Conservation (phyloP, 2,329 filamentous ascomycete genomes). For the Alternaria viburni region DNA sequence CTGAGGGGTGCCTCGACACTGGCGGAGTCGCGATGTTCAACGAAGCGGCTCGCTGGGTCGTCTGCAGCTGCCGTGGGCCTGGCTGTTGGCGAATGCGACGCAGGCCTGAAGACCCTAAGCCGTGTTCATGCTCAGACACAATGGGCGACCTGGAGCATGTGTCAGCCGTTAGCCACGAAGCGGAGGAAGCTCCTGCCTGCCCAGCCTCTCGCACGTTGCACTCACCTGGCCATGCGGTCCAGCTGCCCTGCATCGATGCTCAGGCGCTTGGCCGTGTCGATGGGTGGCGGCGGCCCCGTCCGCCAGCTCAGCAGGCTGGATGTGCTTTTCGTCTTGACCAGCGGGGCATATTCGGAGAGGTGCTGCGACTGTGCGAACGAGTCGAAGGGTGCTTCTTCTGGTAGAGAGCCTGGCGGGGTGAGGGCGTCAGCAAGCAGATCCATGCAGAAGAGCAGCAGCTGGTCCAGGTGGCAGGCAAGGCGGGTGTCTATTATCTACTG, state of each 20-base stretch:
- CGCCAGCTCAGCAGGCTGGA: slow-evolving; percentile 54
- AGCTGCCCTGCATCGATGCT: slow-evolving; percentile 76
- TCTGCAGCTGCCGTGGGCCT: slow-evolving; percentile 61
- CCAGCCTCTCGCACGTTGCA: slow-evolving; percentile 17
- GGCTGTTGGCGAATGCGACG: slow-evolving; percentile 92
- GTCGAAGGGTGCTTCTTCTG: slow-evolving; percentile 38
- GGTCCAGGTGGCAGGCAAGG: background rate
- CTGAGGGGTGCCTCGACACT: slow-evolving; percentile 55
- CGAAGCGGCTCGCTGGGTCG: slow-evolving; percentile 70
- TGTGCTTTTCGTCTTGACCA: slow-evolving; percentile 58
- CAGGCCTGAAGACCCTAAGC: slow-evolving; percentile 82
- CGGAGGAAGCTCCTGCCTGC: slow-evolving; percentile 6
- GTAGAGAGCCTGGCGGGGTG: slow-evolving; percentile 42
- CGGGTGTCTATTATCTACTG: background rate
- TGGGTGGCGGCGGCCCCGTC: slow-evolving; percentile 43
- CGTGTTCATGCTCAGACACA: slow-evolving; percentile 85
- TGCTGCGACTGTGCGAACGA: slow-evolving; percentile 25
- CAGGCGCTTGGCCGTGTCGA: slow-evolving; percentile 69
- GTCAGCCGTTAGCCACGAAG: slow-evolving; percentile 17
- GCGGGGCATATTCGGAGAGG: slow-evolving; percentile 39
- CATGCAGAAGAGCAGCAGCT: slow-evolving; percentile 19
- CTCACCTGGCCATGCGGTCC: slow-evolving; percentile 77
- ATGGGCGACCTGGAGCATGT: slow-evolving; percentile 71
- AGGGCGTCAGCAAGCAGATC: slow-evolving; percentile 32
- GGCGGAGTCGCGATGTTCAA: slow-evolving; percentile 69